These are phyloP conservation scores for Bremia lactucae DNA, from an alignment of 352 stramenopile species.

Conservation along the genomic window DNA sequence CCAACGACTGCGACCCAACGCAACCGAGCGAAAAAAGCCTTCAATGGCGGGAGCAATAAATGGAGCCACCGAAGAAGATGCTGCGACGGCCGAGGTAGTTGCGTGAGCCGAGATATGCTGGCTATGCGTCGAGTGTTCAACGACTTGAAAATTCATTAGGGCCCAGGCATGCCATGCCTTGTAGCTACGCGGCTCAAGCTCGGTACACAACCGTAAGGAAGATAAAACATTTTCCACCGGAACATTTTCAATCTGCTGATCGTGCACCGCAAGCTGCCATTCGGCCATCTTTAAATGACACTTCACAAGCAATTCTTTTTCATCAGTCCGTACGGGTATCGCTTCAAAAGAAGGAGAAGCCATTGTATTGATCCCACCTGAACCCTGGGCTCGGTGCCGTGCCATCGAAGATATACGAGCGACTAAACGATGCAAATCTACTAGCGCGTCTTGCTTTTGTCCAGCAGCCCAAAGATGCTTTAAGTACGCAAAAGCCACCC, in stretches of 20 bases:
- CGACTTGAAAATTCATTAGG: conserved; percentile 94
- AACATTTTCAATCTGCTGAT: conserved; percentile 71
- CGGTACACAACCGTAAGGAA: conserved; percentile 55
- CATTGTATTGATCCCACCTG: conserved; percentile 8
- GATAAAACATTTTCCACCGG: conserved; percentile 57
- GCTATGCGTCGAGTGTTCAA: conserved; percentile 75
- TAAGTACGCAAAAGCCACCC: conserved; percentile 90
- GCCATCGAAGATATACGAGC: conserved; percentile 42
- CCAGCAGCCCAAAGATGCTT: conserved; percentile 91
- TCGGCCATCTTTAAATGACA: conserved; percentile 76
- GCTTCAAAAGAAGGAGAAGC: conserved; percentile 17
- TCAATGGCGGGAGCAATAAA: conserved; percentile 67
- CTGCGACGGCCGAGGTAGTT: conserved; percentile 10
- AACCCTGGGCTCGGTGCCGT: conserved; percentile 15
- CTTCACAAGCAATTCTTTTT: conserved; percentile 72
- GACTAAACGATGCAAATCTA: conserved; percentile 77
- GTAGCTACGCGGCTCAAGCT: conserved; percentile 63
- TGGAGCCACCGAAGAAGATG: conserved; percentile 24
- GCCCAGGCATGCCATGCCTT: conserved; percentile 96
- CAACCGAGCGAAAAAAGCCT: conserved; percentile 94
- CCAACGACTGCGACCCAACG: conserved; percentile 90
- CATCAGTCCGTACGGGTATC: conserved; percentile 28
- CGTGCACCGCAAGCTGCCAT: conserved; percentile 77
- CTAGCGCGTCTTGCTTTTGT: conserved; percentile 82
- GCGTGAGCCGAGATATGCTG: conserved; percentile 26